These are phyloP conservation scores for Medicago ruthenica DNA, from an alignment of 306 rosid genomes.

Conservation along the genomic window DNA sequence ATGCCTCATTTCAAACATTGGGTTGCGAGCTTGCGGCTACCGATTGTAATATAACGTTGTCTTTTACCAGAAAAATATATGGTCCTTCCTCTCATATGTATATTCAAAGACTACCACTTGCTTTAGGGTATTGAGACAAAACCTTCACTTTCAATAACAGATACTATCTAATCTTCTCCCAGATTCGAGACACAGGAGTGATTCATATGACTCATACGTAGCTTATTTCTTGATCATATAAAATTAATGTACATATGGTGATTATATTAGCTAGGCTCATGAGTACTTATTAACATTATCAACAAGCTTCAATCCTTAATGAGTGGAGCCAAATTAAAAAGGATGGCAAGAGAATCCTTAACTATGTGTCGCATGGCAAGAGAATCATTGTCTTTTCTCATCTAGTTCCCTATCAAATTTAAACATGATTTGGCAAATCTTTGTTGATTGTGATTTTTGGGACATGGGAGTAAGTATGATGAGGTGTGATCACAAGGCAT, in stretches of 20 bases:
- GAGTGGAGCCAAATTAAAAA: not conserved
- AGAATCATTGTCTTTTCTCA: not conserved
- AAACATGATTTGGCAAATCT: not conserved
- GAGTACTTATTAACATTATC: not conserved
- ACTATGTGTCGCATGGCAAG: not conserved
- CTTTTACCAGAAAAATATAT: slow-evolving; percentile 12
- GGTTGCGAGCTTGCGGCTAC: slow-evolving; percentile 10
- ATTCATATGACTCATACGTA: slow-evolving; percentile 33
- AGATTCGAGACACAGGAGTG: slow-evolving; percentile 43
- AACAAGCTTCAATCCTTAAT: not conserved
- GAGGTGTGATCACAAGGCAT: not conserved
- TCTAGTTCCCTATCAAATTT: not conserved
- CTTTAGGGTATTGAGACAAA: slow-evolving; percentile 38
- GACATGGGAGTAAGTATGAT: not conserved
- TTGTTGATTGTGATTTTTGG: slow-evolving; percentile 1
- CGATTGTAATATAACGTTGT: slow-evolving; percentile 12
- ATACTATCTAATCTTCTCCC: slow-evolving; percentile 46
- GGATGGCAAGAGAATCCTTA: not conserved
- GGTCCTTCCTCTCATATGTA: slow-evolving; percentile 14
- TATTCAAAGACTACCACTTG: slow-evolving; percentile 21
- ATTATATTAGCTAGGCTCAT: no score
- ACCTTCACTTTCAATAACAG: slow-evolving; percentile 39
- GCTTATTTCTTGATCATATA: slow-evolving; percentile 5
- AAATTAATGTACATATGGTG: not conserved
- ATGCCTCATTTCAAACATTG: not conserved